These are phyloP conservation scores for Salinomyces thailandicus DNA, from an alignment of 2,329 filamentous ascomycete genomes.

Conservation along the genomic window DNA sequence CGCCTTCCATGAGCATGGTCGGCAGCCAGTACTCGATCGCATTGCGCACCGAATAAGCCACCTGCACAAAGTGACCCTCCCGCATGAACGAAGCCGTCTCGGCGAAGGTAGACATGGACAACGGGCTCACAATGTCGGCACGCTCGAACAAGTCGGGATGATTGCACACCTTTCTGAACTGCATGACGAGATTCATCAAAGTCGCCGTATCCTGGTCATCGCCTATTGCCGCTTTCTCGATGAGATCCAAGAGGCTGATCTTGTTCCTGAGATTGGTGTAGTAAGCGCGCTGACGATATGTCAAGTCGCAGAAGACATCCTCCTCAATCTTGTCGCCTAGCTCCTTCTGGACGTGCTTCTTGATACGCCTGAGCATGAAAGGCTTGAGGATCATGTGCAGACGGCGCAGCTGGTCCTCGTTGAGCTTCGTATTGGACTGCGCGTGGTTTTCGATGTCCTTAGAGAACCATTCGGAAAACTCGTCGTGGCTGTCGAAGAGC, in stretches of 20 bases:
- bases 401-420: slow-evolving; percentile 93
- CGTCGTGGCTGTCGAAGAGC: slow-evolving; percentile 86
- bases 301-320: slow-evolving; percentile 92
- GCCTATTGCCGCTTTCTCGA: slow-evolving; percentile 89
- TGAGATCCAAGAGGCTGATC: slow-evolving; percentile 96
- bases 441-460: slow-evolving; percentile 97
- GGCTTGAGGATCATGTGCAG: slow-evolving; percentile 98
- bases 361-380: slow-evolving; percentile 98
- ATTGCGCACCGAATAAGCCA: slow-evolving; percentile 80
- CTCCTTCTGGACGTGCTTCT: slow-evolving; percentile 99
- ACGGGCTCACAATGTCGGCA: slow-evolving; percentile 79
- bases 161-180: slow-evolving; percentile 98
- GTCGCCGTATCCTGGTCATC: slow-evolving; percentile 93
- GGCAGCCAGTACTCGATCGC: slow-evolving; percentile 77
- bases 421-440: slow-evolving; percentile 98
- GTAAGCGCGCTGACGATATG: slow-evolving; percentile 87
- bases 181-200: slow-evolving; percentile 98
- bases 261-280: slow-evolving; percentile 90
- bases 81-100: slow-evolving; percentile 93
- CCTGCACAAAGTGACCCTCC: slow-evolving; percentile 67
- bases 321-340: slow-evolving; percentile 97
- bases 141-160: slow-evolving; percentile 95
- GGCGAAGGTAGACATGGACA: slow-evolving; percentile 75
- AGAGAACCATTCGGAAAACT: slow-evolving; percentile 89
- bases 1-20: slow-evolving; percentile 68